Conservation (phyloP, 1,284 basidiomycete genomes). For the Microstroma glucosiphilum region DNA sequence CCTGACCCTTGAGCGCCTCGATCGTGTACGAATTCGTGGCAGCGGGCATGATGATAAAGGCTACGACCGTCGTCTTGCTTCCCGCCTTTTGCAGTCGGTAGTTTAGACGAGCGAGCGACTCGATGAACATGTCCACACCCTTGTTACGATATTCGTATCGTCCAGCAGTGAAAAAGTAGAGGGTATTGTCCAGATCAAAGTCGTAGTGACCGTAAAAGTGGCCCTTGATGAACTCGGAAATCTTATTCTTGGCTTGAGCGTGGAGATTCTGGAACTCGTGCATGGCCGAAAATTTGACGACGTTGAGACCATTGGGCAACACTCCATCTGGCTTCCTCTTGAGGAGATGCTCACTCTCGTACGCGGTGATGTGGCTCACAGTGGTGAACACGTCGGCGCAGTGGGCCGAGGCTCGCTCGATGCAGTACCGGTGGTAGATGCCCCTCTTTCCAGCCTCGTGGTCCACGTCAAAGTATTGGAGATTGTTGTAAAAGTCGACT, state of each 20-base stretch:
- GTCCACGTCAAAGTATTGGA: conserved; percentile 98
- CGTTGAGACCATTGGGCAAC: conserved; percentile 94
- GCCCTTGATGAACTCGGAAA: conserved; percentile 92
- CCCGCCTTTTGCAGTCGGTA: conserved; percentile 74
- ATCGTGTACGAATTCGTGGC: conserved; percentile 92
- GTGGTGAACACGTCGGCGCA: conserved; percentile 98
- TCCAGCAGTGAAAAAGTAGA: conserved; percentile 98
- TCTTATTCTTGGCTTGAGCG: conserved; percentile 84
- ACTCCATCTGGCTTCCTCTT: conserved; percentile 95
- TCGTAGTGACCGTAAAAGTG: conserved; percentile 98
- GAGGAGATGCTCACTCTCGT: conserved; percentile 88
- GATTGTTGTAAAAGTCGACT: conserved; percentile 98
- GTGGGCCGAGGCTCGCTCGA: conserved; percentile 87
- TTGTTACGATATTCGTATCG: conserved; percentile 98
- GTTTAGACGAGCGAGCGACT: conserved; percentile 74
- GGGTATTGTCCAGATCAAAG: conserved; percentile 88
- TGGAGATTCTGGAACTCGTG: conserved; percentile 97
- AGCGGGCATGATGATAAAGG: conserved; percentile 98
- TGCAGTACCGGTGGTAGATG: conserved; percentile 85
- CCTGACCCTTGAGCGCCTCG: conserved; percentile 95
- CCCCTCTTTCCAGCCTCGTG: conserved; percentile 97
- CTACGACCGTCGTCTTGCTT: conserved; percentile 78
- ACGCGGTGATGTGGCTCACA: conserved; percentile 86
- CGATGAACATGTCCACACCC: conserved; percentile 99
- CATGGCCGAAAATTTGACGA: conserved; percentile 91